These are phyloP conservation scores for Populus hybrid DNA, from an alignment of 441 rosid species.

Conservation along the genomic window DNA sequence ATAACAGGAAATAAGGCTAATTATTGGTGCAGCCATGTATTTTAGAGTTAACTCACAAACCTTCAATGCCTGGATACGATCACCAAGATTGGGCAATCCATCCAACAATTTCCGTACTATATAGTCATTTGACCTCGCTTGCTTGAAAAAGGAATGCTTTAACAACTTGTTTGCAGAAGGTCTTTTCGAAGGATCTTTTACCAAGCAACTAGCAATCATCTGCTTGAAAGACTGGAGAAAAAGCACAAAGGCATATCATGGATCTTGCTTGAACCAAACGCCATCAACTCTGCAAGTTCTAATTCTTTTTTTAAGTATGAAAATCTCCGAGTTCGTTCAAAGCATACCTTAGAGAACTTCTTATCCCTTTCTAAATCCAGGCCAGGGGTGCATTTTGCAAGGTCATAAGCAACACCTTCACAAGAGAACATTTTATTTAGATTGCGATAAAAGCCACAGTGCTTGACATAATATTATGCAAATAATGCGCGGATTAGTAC, in stretches of 20 bases:
- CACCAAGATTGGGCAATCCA: conserved; percentile 91
- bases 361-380: conserved; percentile 92
- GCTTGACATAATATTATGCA: background rate
- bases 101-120: conserved; percentile 71
- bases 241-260: background rate
- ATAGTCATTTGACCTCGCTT: conserved; percentile 91
- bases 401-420: conserved; percentile 95
- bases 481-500: background rate
- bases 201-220: conserved; percentile 98
- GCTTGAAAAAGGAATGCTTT: conserved; percentile 92
- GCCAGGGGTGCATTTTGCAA: conserved; percentile 99
- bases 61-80: conserved; percentile 82
- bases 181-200: conserved; percentile 94
- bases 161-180: conserved; percentile 80
- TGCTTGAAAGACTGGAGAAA: conserved; percentile 86
- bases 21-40: conserved; percentile 4
- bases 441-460: conserved; percentile 6
- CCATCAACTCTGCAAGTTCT: background rate
- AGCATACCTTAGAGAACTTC: conserved; percentile 85
- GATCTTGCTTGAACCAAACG: background rate
- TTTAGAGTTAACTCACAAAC: conserved; percentile 33
- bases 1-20: conserved; percentile 4
- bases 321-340: background rate
- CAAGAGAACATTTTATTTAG: conserved; percentile 28
- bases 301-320: background rate